Percentiles rank a stretch among this genome's conserved stretches.
Evolutionary conservation across 2,329 filamentous ascomycete species (phyloP).

Genomic region (Ilyonectria mors-panacis): DNA sequence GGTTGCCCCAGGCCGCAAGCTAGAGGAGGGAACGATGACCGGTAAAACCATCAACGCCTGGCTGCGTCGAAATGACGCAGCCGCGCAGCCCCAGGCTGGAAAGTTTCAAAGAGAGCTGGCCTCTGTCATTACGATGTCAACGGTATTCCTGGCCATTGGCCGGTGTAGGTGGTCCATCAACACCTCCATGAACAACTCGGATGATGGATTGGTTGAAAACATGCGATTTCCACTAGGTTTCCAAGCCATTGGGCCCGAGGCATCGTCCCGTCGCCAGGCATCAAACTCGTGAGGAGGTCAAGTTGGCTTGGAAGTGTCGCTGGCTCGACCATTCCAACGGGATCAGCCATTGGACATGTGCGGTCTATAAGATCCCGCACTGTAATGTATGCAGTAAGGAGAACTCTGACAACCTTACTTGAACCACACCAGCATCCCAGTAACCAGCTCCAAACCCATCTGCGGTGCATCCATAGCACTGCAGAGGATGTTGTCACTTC

Average conservation of each 20-base stretch:
- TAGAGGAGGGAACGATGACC: slow-evolving; percentile 4
- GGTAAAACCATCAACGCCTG: not conserved
- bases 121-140: not conserved
- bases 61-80: slow-evolving; percentile 37
- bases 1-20: slow-evolving; percentile 1
- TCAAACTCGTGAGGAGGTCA: slow-evolving; percentile 37
- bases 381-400: slow-evolving; percentile 29
- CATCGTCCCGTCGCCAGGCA: not conserved
- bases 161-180: not conserved
- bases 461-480: not conserved
- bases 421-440: slow-evolving; percentile 21
- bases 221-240: slow-evolving; percentile 1
- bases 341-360: slow-evolving; percentile 26
- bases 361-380: slow-evolving; percentile 10
- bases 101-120: slow-evolving; percentile 10
- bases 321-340: slow-evolving; percentile 28
- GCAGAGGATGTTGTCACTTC: not conserved
- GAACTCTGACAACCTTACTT: slow-evolving; percentile 29
- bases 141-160: slow-evolving; percentile 14
- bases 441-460: not conserved
- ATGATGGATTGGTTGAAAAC: slow-evolving; percentile 6
- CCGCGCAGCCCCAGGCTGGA: slow-evolving; percentile 25
- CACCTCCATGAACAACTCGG: not conserved
- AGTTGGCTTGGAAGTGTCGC: slow-evolving; percentile 29
- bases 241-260: slow-evolving; percentile 10